Conservation (phyloP, 2,329 filamentous ascomycete genomes). For the Cladosporium sp. region DNA sequence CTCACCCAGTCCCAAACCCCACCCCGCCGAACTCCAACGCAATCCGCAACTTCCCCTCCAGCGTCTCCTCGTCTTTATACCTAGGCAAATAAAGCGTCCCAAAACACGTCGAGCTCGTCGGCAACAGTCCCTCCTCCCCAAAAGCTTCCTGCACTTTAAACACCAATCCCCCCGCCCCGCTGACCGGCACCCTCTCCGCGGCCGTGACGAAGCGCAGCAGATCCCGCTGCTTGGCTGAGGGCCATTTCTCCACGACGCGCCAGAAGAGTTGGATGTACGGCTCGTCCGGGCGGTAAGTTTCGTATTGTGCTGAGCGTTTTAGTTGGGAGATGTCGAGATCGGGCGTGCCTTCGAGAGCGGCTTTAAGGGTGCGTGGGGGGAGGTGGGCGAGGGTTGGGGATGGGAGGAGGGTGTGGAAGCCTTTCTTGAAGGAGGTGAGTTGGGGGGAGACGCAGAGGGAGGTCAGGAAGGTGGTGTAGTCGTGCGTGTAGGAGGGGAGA, state of each 20-base stretch:
- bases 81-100: slow-evolving; percentile 81
- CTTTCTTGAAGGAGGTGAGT: slow-evolving; percentile 73
- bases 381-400: slow-evolving; percentile 41
- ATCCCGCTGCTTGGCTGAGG: slow-evolving; percentile 65
- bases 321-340: slow-evolving; percentile 75
- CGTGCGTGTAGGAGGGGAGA: slow-evolving; percentile 70
- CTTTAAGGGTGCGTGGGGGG: slow-evolving; percentile 65
- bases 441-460: slow-evolving; percentile 73
- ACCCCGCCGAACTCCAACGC: slow-evolving; percentile 76
- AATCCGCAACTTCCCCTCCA: slow-evolving; percentile 73
- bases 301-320: slow-evolving; percentile 68
- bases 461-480: slow-evolving; percentile 82
- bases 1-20: slow-evolving; percentile 67
- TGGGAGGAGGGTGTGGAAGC: slow-evolving; percentile 54
- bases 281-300: slow-evolving; percentile 70
- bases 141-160: background rate
- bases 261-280: slow-evolving; percentile 76
- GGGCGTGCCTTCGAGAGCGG: slow-evolving; percentile 76
- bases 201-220: slow-evolving; percentile 94
- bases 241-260: slow-evolving; percentile 67
- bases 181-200: slow-evolving; percentile 83
- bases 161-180: slow-evolving; percentile 50
- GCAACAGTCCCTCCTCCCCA: background rate
- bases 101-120: slow-evolving; percentile 91
- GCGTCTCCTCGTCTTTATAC: slow-evolving; percentile 66